Base-by-base conservation (phyloP, 2,329 filamentous ascomycete genomes). In the Penicillium brasilianum region DNA sequence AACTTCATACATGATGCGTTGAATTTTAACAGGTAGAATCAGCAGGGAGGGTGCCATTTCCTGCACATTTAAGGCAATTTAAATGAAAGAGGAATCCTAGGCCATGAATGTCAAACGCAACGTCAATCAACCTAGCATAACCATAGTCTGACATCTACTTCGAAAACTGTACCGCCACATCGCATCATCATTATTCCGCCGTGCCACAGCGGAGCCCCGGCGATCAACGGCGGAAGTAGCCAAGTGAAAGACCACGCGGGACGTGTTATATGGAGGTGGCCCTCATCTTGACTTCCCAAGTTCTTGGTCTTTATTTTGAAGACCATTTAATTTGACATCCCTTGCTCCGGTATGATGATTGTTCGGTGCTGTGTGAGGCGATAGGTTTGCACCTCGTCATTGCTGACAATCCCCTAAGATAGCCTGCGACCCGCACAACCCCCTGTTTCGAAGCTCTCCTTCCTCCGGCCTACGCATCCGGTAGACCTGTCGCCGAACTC, bases 211-310 rank as follows among this genome's bases (percentile, higher is more conserved):
- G 66, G 66, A 70, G 67, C 60, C 60, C 59, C 59, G 57, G 59
- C 68, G 70, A 73, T 74, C 71, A 64, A 65, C 72, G 59, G 67
- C 70, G 71, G 70, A 71, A 70, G 69, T 72, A 68, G 67, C 68
- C 71, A 58, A 69, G 59, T 50, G 46, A 34, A 50, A 50, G 64
- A 62, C 64, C 50, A 59, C 55, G 60, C 56, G 57, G 55, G 30
- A 55, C 37, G 57, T 57, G 41, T 55, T 52, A 60, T 41, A 66
- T 64, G 65, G 54, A 58, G 43, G 57, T 51, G 60, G 44, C 58
- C 56, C 54, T 60, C 46, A 16, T 9, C 50, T 39, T 51, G 20
- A 14, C 18, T 58, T 59, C n/a, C n/a, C 54, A 52, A 34, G 18
- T 51, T 58, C 14, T 34, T 58, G 34, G 43, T 34, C n/a, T 39